Percentiles rank a stretch among this genome's conserved stretches.
Conservation (phyloP, 2,329 filamentous ascomycete genomes). For the Curvularia lunata region DNA sequence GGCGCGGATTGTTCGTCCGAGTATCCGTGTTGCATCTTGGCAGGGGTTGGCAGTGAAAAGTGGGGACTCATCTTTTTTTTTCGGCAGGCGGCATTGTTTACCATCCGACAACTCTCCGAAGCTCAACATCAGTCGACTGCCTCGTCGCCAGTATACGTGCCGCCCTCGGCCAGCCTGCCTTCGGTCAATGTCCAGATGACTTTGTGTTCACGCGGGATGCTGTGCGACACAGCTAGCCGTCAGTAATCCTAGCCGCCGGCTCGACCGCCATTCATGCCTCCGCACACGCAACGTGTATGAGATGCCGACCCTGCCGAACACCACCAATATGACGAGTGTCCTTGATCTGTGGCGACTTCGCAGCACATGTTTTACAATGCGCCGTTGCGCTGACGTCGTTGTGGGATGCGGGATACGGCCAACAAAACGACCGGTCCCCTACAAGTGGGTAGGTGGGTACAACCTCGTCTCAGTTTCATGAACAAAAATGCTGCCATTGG, state of each 20-base stretch:
- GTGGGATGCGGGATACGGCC: constrained; percentile 2
- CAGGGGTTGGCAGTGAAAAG: constrained; percentile 11
- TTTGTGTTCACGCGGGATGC: neutral
- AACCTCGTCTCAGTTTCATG: constrained; percentile 5
- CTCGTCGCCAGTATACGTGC: neutral
- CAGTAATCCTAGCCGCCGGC: neutral
- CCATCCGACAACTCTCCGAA: neutral
- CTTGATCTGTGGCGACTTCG: neutral
- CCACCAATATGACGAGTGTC: neutral
- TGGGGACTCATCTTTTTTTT: neutral
- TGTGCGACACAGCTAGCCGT: neutral
- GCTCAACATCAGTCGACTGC: neutral
- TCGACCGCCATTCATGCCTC: neutral
- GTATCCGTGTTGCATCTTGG: constrained; percentile 12
- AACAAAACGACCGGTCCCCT: constrained; percentile 8
- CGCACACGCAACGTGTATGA: neutral
- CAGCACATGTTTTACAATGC: neutral
- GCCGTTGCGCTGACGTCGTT: neutral
- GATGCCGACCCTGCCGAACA: neutral
- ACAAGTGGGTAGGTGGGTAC: constrained; percentile 13
- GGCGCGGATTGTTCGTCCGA: constrained; percentile 5
- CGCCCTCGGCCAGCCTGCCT: neutral
- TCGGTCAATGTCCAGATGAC: neutral
- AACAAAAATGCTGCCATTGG: constrained; percentile 11
- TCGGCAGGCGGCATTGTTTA: neutral